A percentile compares a stretch with the other conserved stretches of the same genome.
Conservation (phyloP, 768 basidiomycete genomes). For the Amanita muscaria region DNA sequence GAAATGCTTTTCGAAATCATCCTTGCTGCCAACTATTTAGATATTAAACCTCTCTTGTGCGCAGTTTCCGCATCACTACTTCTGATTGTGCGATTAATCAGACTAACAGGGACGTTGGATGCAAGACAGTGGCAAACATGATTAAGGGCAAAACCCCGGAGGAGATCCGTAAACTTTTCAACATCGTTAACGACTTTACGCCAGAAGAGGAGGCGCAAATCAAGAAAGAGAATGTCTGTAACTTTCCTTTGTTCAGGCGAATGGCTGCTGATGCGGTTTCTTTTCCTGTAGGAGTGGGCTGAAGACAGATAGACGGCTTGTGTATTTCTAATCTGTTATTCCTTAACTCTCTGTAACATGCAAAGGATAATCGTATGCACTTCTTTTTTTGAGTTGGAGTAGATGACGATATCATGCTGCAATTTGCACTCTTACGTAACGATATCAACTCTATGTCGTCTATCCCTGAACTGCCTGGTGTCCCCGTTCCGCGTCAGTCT, state of each 20-base stretch:
- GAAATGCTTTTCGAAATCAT: slow-evolving; percentile 99
- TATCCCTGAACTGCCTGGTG: slow-evolving; percentile 68
- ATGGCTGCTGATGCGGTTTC: slow-evolving; percentile 14
- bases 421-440: slow-evolving; percentile 12
- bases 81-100: neutral
- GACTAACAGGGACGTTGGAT: slow-evolving; percentile 78
- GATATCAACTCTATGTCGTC: slow-evolving; percentile 32
- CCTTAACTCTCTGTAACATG: slow-evolving; percentile 15
- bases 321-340: slow-evolving; percentile 10
- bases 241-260: slow-evolving; percentile 3
- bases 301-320: slow-evolving; percentile 63
- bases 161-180: slow-evolving; percentile 97
- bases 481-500: slow-evolving; percentile 42
- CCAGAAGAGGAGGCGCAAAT: slow-evolving; percentile 99
- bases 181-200: slow-evolving; percentile 97
- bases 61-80: slow-evolving; percentile 22
- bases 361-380: neutral
- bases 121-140: slow-evolving; percentile 99
- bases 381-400: no score
- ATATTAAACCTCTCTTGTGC: slow-evolving; percentile 96
- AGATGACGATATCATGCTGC: no score
- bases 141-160: slow-evolving; percentile 99
- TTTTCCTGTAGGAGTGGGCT: slow-evolving; percentile 70
- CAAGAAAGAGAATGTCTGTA: slow-evolving; percentile 95
- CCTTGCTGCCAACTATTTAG: slow-evolving; percentile 98